These are phyloP conservation scores for Saccharomycopsis hybrid DNA, from an alignment of 1,139 yeast genomes.

Conservation along the genomic window DNA sequence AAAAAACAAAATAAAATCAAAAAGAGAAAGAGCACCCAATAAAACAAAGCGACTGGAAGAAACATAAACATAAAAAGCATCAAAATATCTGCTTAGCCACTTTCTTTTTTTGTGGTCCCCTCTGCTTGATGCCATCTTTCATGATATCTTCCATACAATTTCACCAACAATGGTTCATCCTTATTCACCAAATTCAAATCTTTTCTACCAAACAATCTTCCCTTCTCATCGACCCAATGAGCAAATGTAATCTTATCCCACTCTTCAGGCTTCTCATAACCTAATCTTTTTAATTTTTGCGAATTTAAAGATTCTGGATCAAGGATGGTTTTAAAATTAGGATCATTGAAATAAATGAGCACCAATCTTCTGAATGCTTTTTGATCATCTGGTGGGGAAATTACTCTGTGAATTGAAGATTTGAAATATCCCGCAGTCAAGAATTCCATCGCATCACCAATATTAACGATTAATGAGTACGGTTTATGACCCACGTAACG, in stretches of 20 bases:
- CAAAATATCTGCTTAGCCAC: too few relatives aligned
- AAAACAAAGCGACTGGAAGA: too few relatives aligned
- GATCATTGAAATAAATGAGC: conserved; percentile 40
- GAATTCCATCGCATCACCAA: conserved; percentile 45
- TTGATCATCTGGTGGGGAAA: conserved; percentile 42
- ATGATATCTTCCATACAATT: conserved; percentile 34
- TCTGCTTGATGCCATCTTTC: conserved; percentile 37
- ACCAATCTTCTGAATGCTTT: conserved; percentile 34
- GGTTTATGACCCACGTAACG: conserved; percentile 42
- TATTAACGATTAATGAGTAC: conserved; percentile 40
- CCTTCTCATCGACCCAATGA: conserved; percentile 38
- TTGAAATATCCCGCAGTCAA: conserved; percentile 45
- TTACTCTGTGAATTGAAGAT: conserved; percentile 41
- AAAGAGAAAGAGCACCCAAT: too few relatives aligned
- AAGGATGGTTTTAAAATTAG: conserved; percentile 29
- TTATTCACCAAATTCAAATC: conserved; percentile 28
- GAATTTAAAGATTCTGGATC: conserved; percentile 39
- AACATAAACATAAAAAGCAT: too few relatives aligned
- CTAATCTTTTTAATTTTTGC: conserved; percentile 33
- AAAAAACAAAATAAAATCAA: too few relatives aligned
- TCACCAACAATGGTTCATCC: conserved; percentile 35
- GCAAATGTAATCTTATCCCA: conserved; percentile 35
- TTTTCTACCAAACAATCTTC: conserved; percentile 34
- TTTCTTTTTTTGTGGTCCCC: not conserved
- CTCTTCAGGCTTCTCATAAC: conserved; percentile 31